Base-by-base conservation (phyloP, 495 filamentous ascomycete species). In the Penicillium ochrochloron region DNA sequence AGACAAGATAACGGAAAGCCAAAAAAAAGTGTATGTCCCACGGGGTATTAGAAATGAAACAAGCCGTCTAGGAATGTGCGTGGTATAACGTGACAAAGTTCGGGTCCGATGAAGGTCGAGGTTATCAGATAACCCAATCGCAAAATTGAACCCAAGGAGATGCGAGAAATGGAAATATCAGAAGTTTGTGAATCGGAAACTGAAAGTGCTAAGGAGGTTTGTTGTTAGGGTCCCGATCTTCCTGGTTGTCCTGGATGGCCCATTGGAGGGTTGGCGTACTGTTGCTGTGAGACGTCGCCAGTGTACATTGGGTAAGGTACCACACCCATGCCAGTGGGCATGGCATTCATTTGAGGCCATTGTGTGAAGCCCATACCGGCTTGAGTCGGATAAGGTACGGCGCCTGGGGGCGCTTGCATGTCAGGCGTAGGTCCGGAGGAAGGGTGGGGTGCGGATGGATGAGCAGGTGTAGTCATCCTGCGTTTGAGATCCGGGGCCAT, bases 401-500 rank as follows among this genome's bases (percentile, higher is more conserved):
- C 65, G 1, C 77, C 72, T 17, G 72, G 68, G 0, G 73, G 62
- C 2, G 66, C 60, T 41, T 78, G 78, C 60, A 79, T 72, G 14
- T 70, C 69, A 4, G 75, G 66, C 0, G 65, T 59, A 1, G 77
- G 58, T 10, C 41, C 61, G 23, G 76, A 66, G 11, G 78, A 70
- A 57, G 71, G 72, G 23, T 77, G 75, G 35, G 74, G 61, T 23
- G 70, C 66, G 37, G 70, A 65, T 0, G 66, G 48, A 31, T 80
- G 75, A 15, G 75, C 71, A 3, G 80, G 80, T 34, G 75, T 81
- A n/a, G 78, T 80, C 73, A 82, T 77, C 55, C 78, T 68, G 21
- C 76, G 73, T 60, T 81, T 81, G 33, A 78, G 65, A 59, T 82
- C 80, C 1, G 76, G 69, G 5, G 73, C 63, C 52, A 80, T 73